phyloP scores from a whole-genome alignment of 176 grass and related monocot genomes.

The Bothriochloa decipiens region DNA sequence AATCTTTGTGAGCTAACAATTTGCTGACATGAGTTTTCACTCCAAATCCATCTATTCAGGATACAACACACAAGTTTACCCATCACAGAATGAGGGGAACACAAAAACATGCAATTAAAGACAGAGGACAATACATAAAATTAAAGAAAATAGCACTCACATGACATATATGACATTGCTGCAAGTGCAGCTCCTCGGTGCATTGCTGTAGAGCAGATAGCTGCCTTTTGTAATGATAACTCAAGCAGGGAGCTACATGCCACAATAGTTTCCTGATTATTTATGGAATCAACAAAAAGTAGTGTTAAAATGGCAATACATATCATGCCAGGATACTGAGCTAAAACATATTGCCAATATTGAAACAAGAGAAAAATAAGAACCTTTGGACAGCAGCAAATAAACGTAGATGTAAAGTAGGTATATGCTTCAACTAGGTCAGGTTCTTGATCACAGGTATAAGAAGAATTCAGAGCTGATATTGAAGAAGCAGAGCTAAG shows the following conservation, averaged over 20 bases:
- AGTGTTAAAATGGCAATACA: slow-evolving; percentile 24
- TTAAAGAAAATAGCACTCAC: slow-evolving; percentile 56
- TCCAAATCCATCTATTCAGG: neutral
- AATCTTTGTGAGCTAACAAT: neutral
- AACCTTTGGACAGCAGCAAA: slow-evolving; percentile 91
- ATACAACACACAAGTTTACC: neutral
- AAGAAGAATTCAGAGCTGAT: slow-evolving; percentile 79
- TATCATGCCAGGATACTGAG: slow-evolving; percentile 30
- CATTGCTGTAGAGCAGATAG: slow-evolving; percentile 92
- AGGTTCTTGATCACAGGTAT: slow-evolving; percentile 95
- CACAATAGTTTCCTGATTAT: slow-evolving; percentile 66
- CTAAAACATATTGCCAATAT: slow-evolving; percentile 7
- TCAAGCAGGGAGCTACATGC: slow-evolving; percentile 77
- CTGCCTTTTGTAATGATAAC: slow-evolving; percentile 87
- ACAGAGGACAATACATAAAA: slow-evolving; percentile 29
- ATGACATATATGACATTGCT: slow-evolving; percentile 91
- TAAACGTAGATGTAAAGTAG: slow-evolving; percentile 80
- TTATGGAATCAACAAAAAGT: slow-evolving; percentile 40
- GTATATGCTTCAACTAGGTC: slow-evolving; percentile 91
- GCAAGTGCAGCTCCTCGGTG: slow-evolving; percentile 84
- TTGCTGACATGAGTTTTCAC: neutral
- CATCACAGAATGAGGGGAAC: neutral
- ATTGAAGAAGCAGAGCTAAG: slow-evolving; percentile 80
- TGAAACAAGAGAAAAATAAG: slow-evolving; percentile 25
- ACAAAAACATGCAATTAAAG: neutral